Evolutionary conservation across 768 basidiomycete genomes (phyloP).

Genomic region (Vararia minispora): DNA sequence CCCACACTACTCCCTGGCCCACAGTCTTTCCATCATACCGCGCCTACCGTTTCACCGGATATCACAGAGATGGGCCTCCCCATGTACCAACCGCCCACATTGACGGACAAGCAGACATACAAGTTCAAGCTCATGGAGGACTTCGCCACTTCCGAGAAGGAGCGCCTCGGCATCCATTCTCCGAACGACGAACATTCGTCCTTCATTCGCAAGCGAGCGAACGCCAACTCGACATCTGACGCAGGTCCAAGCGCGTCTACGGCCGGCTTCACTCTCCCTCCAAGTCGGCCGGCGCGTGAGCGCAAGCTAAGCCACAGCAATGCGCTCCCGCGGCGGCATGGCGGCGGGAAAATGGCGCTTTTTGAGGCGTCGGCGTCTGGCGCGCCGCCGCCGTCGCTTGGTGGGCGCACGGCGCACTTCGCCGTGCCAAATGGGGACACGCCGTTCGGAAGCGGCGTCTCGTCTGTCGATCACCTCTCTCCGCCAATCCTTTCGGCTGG

Average conservation of each 20-base stretch:
- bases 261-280: slow-evolving; percentile 16
- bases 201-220: slow-evolving; percentile 15
- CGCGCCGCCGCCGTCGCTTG: slow-evolving; percentile 38
- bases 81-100: slow-evolving; percentile 51
- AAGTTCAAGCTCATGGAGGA: slow-evolving; percentile 71
- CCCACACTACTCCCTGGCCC: slow-evolving; percentile 32
- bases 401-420: slow-evolving; percentile 20
- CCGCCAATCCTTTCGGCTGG: too few relatives aligned
- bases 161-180: slow-evolving; percentile 45
- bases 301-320: slow-evolving; percentile 84
- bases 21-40: slow-evolving; percentile 9
- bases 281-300: slow-evolving; percentile 58
- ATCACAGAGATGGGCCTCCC: slow-evolving; percentile 40
- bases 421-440: slow-evolving; percentile 13
- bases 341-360: slow-evolving; percentile 78
- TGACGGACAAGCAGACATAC: slow-evolving; percentile 39
- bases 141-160: slow-evolving; percentile 63
- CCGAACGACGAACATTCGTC: slow-evolving; percentile 18
- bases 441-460: slow-evolving; percentile 26
- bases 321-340: slow-evolving; percentile 47
- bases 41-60: slow-evolving; percentile 8
- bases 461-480: slow-evolving; percentile 30
- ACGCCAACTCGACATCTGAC: slow-evolving; percentile 10
- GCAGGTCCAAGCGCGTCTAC: slow-evolving; percentile 14
- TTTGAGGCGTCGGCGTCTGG: slow-evolving; percentile 52